A percentile compares a stretch with the other conserved stretches of the same genome.
These are phyloP conservation scores for Dysphania ambrosioides DNA, from an alignment of 148 eudicot species.

Conservation along the genomic window DNA sequence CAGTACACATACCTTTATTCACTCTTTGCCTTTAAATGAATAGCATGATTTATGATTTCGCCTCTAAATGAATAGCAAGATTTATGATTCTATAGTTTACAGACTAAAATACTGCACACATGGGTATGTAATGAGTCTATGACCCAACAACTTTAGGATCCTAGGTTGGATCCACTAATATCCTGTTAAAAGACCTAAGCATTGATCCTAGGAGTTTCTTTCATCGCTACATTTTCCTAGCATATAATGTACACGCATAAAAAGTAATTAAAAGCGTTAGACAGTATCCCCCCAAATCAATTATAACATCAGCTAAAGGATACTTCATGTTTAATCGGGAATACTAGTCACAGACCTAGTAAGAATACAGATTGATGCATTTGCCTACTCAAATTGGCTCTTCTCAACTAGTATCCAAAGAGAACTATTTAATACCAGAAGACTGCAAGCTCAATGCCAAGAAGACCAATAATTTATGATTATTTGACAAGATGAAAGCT, in stretches of 20 bases:
- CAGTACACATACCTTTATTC: neutral
- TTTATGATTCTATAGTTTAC: neutral
- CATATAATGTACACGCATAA: neutral
- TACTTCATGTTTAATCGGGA: neutral
- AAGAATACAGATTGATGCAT: neutral
- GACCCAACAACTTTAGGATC: neutral
- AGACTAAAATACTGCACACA: neutral
- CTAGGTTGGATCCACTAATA: neutral
- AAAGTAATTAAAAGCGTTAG: neutral
- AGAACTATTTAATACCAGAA: neutral
- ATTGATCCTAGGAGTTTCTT: neutral
- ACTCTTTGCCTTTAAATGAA: neutral
- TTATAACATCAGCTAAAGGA: neutral
- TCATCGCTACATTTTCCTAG: neutral
- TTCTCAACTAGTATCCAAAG: neutral
- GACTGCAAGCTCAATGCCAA: neutral
- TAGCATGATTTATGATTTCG: slow-evolving; percentile 3
- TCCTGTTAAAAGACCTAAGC: neutral
- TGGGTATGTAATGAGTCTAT: neutral
- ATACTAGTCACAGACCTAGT: neutral
- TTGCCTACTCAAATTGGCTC: slow-evolving; percentile 5
- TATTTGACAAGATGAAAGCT: neutral
- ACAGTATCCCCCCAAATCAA: neutral
- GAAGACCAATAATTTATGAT: neutral
- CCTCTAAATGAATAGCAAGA: slow-evolving; percentile 4